A percentile compares a stretch with the other conserved stretches of the same genome.
These are phyloP conservation scores for Tylopilus felleus DNA, from an alignment of 768 basidiomycete genomes.

Conservation along the genomic window DNA sequence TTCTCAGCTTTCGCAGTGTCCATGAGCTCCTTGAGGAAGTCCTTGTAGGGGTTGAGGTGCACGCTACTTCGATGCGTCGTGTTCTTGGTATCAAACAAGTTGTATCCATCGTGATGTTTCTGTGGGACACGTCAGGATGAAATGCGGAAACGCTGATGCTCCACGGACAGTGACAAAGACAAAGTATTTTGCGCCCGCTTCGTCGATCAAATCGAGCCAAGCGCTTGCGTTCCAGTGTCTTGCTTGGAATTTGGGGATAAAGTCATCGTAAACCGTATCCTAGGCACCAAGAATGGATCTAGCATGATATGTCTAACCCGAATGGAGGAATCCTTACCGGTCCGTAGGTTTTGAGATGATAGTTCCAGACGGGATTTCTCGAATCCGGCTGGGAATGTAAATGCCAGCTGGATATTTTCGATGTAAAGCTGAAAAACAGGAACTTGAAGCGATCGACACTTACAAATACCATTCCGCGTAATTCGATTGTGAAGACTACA, in stretches of 20 bases:
- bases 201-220: constrained; percentile 54
- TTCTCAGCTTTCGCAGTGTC: constrained; percentile 46
- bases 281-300: constrained; percentile 11
- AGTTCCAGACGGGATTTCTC: constrained; percentile 42
- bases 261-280: constrained; percentile 55
- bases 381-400: constrained; percentile 36
- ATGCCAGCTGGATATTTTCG: constrained; percentile 31
- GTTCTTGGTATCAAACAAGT: constrained; percentile 52
- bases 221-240: constrained; percentile 50
- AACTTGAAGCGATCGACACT: constrained; percentile 13
- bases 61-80: constrained; percentile 50
- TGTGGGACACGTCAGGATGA: constrained; percentile 15
- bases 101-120: constrained; percentile 65
- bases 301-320: background rate
- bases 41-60: constrained; percentile 47
- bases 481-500: constrained; percentile 35
- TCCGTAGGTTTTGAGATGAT: constrained; percentile 51
- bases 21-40: constrained; percentile 51
- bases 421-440: background rate
- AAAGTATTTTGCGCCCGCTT: constrained; percentile 60
- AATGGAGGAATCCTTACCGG: constrained; percentile 23
- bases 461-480: constrained; percentile 61
- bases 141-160: background rate
- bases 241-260: constrained; percentile 52
- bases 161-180: constrained; percentile 48